These are phyloP conservation scores for Botryosphaeria agaves DNA, from an alignment of 2,329 filamentous ascomycete genomes.

Conservation along the genomic window DNA sequence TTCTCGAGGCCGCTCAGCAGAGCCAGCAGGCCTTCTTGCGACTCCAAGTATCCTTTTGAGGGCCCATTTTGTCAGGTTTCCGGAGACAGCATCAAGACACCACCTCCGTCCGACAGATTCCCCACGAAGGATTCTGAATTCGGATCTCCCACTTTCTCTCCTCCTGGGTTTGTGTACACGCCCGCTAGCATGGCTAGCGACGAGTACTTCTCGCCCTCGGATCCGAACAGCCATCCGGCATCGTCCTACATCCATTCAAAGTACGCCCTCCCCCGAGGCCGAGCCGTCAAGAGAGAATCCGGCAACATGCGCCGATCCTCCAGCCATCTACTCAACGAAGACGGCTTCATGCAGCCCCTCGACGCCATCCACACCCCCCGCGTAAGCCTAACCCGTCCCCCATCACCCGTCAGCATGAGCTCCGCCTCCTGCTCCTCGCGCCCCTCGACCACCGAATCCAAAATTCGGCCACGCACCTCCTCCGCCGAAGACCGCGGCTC, in stretches of 20 bases:
- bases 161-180: constrained; percentile 49
- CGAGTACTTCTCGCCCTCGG: constrained; percentile 38
- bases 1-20: constrained; percentile 83
- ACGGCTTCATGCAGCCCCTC: too few species aligned
- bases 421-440: background rate
- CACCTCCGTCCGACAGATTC: constrained; percentile 20
- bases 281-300: constrained; percentile 54
- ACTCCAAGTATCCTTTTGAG: constrained; percentile 18
- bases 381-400: constrained; percentile 10
- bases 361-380: too few species aligned
- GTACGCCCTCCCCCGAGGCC: constrained; percentile 68
- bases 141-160: constrained; percentile 45
- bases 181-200: constrained; percentile 59
- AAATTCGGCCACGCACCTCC: constrained; percentile 7
- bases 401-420: constrained; percentile 9
- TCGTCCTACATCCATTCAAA: constrained; percentile 77
- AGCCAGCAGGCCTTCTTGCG: constrained; percentile 38
- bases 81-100: constrained; percentile 15
- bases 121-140: constrained; percentile 38
- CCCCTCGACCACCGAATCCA: background rate
- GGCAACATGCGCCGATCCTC: too few species aligned
- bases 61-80: constrained; percentile 17
- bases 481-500: constrained; percentile 12
- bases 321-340: too few species aligned
- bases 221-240: constrained; percentile 34